Conservation (phyloP, 2,329 filamentous ascomycete species). For the Fusarium abutilonis region DNA sequence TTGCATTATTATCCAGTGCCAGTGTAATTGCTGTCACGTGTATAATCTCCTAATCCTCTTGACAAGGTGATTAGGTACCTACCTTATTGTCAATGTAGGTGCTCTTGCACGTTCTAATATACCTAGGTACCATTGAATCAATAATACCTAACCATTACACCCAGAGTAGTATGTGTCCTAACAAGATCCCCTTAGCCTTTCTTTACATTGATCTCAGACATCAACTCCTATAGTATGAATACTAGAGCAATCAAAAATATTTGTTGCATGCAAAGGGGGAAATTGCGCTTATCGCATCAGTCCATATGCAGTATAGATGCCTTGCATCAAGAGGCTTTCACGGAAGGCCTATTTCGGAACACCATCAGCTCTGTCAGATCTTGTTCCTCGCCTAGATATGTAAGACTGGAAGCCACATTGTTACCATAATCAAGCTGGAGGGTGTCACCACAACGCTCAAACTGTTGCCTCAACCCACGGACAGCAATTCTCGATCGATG, state of each 20-base stretch:
- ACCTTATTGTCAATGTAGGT: not conserved
- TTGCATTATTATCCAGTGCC: slow-evolving; percentile 5
- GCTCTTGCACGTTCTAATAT: not conserved
- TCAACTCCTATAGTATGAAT: not conserved
- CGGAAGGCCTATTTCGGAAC: slow-evolving; percentile 23
- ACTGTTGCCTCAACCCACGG: not conserved
- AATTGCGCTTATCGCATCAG: not conserved
- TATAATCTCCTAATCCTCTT: slow-evolving; percentile 35
- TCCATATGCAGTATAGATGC: slow-evolving; percentile 4
- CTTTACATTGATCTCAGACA: not conserved
- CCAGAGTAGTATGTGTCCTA: not conserved
- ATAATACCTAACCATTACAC: not conserved
- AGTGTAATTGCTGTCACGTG: slow-evolving; percentile 16
- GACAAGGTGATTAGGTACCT: not conserved
- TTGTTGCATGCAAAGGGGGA: not conserved
- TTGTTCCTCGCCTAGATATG: slow-evolving; percentile 10
- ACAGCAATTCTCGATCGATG: too few relatives aligned
- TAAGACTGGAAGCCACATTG: slow-evolving; percentile 16
- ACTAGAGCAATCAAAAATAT: not conserved
- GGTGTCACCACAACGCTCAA: not conserved
- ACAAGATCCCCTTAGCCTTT: not conserved
- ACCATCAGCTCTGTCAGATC: slow-evolving; percentile 9
- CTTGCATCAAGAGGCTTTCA: slow-evolving; percentile 12
- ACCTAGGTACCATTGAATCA: too few relatives aligned
- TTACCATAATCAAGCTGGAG: slow-evolving; percentile 1